phyloP scores from a whole-genome alignment of 148 eudicot genomes.

The Rhododendron griersonianum region DNA sequence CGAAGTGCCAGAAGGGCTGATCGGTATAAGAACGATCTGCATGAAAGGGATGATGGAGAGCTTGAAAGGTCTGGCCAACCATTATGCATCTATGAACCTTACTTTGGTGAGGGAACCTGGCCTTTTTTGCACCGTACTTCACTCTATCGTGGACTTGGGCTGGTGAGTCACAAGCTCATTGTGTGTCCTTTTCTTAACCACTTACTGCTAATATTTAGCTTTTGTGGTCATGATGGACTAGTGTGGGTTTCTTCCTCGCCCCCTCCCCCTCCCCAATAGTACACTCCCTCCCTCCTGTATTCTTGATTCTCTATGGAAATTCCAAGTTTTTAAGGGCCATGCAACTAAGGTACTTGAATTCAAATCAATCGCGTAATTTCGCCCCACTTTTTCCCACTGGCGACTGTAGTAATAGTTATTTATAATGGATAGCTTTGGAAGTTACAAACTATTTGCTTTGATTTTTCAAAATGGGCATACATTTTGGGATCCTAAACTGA shows the following conservation, averaged over 20 bases:
- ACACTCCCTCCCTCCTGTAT: not conserved
- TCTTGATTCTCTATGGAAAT: not conserved
- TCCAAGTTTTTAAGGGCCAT: not conserved
- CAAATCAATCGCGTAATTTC: not conserved
- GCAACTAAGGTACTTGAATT: not conserved
- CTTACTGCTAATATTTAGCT: constrained; percentile 26
- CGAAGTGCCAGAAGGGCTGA: constrained; percentile 76
- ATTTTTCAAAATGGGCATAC: not conserved
- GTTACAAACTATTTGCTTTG: not conserved
- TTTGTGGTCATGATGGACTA: not conserved
- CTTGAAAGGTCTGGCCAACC: constrained; percentile 97
- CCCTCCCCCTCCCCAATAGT: not conserved
- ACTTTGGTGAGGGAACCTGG: constrained; percentile 88
- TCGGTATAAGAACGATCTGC: constrained; percentile 59
- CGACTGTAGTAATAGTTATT: not conserved
- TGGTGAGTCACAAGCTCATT: constrained; percentile 42
- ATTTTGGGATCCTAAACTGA: not conserved
- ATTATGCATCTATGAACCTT: constrained; percentile 85
- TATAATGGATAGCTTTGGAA: not conserved
- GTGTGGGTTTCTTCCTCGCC: not conserved
- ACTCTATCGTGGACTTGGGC: constrained; percentile 84
- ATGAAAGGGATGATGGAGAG: constrained; percentile 91
- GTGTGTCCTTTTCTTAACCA: not conserved
- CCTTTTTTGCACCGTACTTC: constrained; percentile 76
- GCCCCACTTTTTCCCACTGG: not conserved